phyloP scores from a whole-genome alignment of 148 eudicot genomes.

The Camellia lanceoleosa region DNA sequence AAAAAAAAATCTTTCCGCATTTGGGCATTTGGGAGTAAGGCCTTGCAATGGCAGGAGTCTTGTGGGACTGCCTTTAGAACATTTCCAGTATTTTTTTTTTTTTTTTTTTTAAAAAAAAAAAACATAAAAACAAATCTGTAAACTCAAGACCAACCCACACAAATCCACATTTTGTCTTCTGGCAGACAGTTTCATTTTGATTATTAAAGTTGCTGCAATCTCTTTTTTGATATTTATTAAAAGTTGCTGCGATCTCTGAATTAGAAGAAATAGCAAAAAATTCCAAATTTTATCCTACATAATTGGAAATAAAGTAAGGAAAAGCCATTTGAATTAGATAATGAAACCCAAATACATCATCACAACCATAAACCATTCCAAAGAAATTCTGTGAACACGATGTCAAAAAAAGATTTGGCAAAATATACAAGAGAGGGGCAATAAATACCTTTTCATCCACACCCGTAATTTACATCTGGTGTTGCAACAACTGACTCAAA shows the following conservation, averaged over 20 bases:
- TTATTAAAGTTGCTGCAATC: not conserved
- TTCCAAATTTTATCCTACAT: not conserved
- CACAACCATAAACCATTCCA: not conserved
- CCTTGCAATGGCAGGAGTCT: no score
- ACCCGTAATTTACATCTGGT: constrained; percentile 85
- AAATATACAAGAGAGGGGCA: constrained; percentile 25
- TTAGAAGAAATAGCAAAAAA: not conserved
- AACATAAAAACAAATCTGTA: no score
- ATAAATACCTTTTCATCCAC: constrained; percentile 51
- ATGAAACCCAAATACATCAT: constrained; percentile 5
- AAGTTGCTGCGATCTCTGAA: not conserved
- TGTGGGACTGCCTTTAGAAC: no score
- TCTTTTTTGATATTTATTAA: not conserved
- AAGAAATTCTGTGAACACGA: not conserved
- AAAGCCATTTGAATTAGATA: not conserved
- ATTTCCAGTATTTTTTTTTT: no score
- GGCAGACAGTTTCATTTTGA: not conserved
- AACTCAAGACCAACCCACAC: no score
- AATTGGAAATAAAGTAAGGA: not conserved
- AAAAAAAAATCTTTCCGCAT: no score
- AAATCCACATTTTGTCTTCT: not conserved
- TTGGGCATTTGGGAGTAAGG: no score
- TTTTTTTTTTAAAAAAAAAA: no score
- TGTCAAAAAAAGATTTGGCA: constrained; percentile 9
- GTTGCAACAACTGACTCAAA: constrained; percentile 50